Conservation (phyloP, 2,329 filamentous ascomycete genomes). For the Scorias spongiosa region DNA sequence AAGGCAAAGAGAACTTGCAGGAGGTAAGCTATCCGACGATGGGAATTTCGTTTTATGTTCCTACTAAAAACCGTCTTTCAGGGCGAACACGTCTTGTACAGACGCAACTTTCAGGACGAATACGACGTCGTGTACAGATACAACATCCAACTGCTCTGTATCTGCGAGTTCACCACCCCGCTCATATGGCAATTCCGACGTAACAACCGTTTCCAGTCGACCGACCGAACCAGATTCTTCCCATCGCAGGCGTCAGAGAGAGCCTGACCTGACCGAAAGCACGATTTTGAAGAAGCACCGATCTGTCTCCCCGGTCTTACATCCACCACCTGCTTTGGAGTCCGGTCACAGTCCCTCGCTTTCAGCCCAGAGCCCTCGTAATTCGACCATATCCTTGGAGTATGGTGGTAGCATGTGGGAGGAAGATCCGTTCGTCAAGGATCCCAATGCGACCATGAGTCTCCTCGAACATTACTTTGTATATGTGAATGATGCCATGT, state of each 20-base stretch:
- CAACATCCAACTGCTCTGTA: slow-evolving; percentile 10
- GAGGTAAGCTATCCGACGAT: slow-evolving; percentile 38
- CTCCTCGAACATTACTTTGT: slow-evolving; percentile 42
- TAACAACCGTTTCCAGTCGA: neutral
- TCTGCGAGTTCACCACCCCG: slow-evolving; percentile 4
- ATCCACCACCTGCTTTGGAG: neutral
- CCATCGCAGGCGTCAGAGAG: slow-evolving; percentile 13
- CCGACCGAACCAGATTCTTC: slow-evolving; percentile 8
- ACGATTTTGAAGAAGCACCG: slow-evolving; percentile 16
- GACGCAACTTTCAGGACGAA: slow-evolving; percentile 11
- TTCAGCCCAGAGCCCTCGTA: neutral
- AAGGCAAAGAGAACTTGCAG: slow-evolving; percentile 78
- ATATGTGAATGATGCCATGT: slow-evolving; percentile 39
- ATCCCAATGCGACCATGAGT: slow-evolving; percentile 34
- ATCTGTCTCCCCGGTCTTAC: slow-evolving; percentile 12
- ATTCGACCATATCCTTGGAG: neutral
- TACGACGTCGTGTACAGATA: slow-evolving; percentile 9
- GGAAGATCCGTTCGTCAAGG: slow-evolving; percentile 38
- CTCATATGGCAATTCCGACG: slow-evolving; percentile 6
- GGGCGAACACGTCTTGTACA: too few relatives aligned
- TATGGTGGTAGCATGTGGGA: slow-evolving; percentile 9
- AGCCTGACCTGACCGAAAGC: slow-evolving; percentile 10
- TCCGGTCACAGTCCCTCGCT: neutral
- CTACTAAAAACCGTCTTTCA: slow-evolving; percentile 14
- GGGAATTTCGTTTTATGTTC: slow-evolving; percentile 8